phyloP scores from a whole-genome alignment of 208 protist genomes.

The Trypanosoma lewisi region DNA sequence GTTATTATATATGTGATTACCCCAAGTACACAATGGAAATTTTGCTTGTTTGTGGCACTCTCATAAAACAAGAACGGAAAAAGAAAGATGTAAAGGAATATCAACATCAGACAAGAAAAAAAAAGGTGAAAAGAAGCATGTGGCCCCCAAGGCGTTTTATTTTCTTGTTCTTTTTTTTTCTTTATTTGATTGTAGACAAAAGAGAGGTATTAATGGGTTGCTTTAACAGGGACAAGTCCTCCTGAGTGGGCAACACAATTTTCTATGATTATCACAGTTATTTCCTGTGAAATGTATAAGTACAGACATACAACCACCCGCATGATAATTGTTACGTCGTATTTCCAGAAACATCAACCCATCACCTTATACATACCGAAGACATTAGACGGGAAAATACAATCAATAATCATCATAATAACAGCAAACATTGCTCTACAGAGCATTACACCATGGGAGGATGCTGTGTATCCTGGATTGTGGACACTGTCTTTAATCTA shows the following conservation, averaged over 20 bases:
- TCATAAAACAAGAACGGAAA: background rate
- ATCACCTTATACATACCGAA: background rate
- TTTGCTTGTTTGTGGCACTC: background rate
- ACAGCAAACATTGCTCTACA: background rate
- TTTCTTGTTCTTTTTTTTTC: background rate
- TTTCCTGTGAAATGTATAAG: background rate
- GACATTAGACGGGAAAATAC: background rate
- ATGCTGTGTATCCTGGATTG: constrained; percentile 27
- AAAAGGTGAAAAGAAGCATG: background rate
- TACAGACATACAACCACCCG: background rate
- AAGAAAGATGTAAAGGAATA: constrained; percentile 9
- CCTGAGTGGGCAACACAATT: background rate
- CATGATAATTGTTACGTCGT: no score
- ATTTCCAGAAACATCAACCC: no score
- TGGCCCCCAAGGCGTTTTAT: background rate
- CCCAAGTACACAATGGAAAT: background rate
- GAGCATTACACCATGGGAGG: constrained; percentile 7
- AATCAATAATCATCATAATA: no score
- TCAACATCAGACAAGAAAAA: background rate
- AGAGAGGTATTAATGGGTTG: background rate
- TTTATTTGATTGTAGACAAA: no score
- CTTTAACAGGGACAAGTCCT: background rate
- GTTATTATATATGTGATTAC: no score
- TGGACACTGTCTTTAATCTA: constrained; percentile 32
- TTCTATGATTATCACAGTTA: constrained; percentile 14